Percentiles rank a stretch among this genome's conserved stretches.
phyloP scores from a whole-genome alignment of 345 rosid species.

The Brassica juncea region DNA sequence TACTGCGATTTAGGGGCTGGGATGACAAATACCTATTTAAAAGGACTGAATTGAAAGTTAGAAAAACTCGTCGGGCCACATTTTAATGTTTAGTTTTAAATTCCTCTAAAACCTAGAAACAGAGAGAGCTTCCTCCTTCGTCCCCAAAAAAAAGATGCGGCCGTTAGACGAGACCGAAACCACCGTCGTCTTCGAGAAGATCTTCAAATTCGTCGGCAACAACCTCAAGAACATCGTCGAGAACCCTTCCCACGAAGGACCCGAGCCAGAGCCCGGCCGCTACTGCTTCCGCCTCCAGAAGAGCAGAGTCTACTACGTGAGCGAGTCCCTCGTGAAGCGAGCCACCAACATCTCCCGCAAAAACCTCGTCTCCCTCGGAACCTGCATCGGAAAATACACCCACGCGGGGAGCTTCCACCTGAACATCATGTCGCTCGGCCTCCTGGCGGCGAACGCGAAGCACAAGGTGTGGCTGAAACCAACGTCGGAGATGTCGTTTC shows the following conservation, averaged over 20 bases:
- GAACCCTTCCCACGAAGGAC: conserved; percentile 84
- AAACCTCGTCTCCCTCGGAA: conserved; percentile 67
- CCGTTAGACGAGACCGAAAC: conserved; percentile 88
- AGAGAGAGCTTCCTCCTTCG: background rate
- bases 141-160: conserved; percentile 48
- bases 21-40: background rate
- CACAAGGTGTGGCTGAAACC: conserved; percentile 97
- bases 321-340: conserved; percentile 77
- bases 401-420: conserved; percentile 77
- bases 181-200: conserved; percentile 79
- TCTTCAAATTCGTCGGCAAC: conserved; percentile 79
- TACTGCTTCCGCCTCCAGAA: conserved; percentile 93
- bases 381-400: conserved; percentile 85
- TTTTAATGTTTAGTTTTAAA: conserved; percentile 17
- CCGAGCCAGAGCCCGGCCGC: conserved; percentile 67
- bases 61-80: conserved; percentile 12
- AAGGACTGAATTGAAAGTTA: conserved; percentile 6
- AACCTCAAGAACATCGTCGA: conserved; percentile 94
- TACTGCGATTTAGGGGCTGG: no score
- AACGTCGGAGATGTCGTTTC: conserved; percentile 87
- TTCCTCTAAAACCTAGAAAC: conserved; percentile 14
- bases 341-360: conserved; percentile 74
- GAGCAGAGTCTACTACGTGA: conserved; percentile 74
- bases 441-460: conserved; percentile 71
- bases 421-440: conserved; percentile 58